These are phyloP conservation scores for Chimonanthus salicifolius DNA, from an alignment of 164 flowering plant genomes.

Conservation along the genomic window DNA sequence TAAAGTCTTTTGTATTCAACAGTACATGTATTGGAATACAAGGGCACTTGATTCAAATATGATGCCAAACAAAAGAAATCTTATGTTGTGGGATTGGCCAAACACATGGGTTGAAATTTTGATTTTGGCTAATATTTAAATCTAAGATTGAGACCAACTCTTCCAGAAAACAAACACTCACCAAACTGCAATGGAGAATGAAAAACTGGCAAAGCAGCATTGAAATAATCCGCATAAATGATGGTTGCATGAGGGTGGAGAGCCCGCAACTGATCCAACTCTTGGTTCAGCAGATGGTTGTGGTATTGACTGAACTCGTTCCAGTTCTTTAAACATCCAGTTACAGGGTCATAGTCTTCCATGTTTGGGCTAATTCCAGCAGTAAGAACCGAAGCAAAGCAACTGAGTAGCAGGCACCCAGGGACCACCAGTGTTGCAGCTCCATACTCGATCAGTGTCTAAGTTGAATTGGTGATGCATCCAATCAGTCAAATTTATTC, in stretches of 20 bases:
- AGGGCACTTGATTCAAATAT: background rate
- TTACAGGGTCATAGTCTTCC: slow-evolving; percentile 29
- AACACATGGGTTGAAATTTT: too few relatives aligned
- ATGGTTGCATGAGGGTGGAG: slow-evolving; percentile 41
- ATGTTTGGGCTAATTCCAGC: slow-evolving; percentile 21
- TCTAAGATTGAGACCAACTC: too few relatives aligned
- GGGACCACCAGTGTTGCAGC: slow-evolving; percentile 49
- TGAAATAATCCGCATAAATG: slow-evolving; percentile 52
- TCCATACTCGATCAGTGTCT: slow-evolving; percentile 51
- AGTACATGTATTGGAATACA: too few relatives aligned
- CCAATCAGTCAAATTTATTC: background rate
- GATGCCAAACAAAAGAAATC: too few relatives aligned
- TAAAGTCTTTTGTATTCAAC: background rate
- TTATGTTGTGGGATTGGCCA: too few relatives aligned
- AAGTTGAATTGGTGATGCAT: background rate
- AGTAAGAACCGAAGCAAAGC: slow-evolving; percentile 39
- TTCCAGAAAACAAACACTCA: slow-evolving; percentile 9
- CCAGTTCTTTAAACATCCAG: slow-evolving; percentile 38
- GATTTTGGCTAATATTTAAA: too few relatives aligned
- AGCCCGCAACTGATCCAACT: slow-evolving; percentile 24
- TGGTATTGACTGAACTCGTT: slow-evolving; percentile 43
- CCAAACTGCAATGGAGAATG: slow-evolving; percentile 36
- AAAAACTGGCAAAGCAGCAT: slow-evolving; percentile 29
- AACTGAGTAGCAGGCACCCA: slow-evolving; percentile 53
- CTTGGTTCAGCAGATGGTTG: slow-evolving; percentile 35